Conservation (phyloP, 2,329 filamentous ascomycete genomes). For the Stagonosporopsis rhizophila region DNA sequence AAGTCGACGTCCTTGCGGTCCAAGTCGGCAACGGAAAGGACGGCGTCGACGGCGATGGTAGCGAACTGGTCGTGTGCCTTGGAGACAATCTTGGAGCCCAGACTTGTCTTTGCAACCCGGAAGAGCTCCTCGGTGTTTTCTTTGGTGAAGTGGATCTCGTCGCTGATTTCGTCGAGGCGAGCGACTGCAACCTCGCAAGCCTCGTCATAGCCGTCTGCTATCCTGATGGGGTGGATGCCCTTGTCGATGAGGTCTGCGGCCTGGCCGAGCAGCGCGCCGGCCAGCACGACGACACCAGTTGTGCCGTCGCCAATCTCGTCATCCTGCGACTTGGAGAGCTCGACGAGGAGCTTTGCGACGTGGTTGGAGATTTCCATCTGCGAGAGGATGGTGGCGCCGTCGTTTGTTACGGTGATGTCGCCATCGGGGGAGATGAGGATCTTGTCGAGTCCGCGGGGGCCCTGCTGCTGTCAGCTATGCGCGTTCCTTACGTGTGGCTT, state of each 20-base stretch:
- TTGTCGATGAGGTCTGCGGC: constrained; percentile 98
- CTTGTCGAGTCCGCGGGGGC: constrained; percentile 95
- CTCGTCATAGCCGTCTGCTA: constrained; percentile 97
- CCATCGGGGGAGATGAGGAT: constrained; percentile 98
- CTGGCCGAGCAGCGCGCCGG: constrained; percentile 93
- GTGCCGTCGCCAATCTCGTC: constrained; percentile 99
- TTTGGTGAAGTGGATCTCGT: constrained; percentile 84
- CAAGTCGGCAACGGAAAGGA: constrained; percentile 93
- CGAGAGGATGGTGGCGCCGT: constrained; percentile 94
- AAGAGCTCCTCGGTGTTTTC: constrained; percentile 84
- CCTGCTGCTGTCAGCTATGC: constrained; percentile 54
- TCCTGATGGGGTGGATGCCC: constrained; percentile 98
- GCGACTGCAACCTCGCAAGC: constrained; percentile 96
- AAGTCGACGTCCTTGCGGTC: constrained; percentile 98
- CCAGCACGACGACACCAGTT: constrained; percentile 95
- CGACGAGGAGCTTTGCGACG: constrained; percentile 94
- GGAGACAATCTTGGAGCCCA: constrained; percentile 99
- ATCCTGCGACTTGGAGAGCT: constrained; percentile 97
- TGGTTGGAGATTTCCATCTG: constrained; percentile 99
- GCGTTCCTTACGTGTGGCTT: not conserved
- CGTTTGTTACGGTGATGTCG: constrained; percentile 99
- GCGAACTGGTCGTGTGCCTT: constrained; percentile 99
- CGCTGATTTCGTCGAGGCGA: constrained; percentile 91
- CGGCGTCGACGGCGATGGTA: constrained; percentile 95
- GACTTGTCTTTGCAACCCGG: constrained; percentile 92